Base-by-base conservation (phyloP, 306 rosid species). In the Delonix regia region DNA sequence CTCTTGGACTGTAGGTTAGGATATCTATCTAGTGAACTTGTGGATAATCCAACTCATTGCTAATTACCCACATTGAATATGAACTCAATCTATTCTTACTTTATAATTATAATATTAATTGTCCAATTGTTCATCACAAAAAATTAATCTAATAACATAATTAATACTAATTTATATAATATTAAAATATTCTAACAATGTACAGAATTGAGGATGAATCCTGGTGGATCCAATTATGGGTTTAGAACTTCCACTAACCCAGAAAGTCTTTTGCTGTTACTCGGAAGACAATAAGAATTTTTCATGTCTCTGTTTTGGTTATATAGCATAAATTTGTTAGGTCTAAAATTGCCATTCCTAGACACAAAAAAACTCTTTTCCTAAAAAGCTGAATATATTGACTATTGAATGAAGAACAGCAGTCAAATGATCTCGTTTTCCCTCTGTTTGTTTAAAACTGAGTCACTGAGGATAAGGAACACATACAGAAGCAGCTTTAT, bases 161-260 rank as follows among this genome's bases (percentile, higher is more conserved):
- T n/a, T n/a, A n/a, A n/a, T n/a, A n/a, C n/a, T n/a, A n/a, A n/a
- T n/a, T n/a, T n/a, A n/a, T n/a, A n/a, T n/a, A n/a, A n/a, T n/a
- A n/a, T n/a, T n/a, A n/a, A n/a, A n/a, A n/a, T n/a, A n/a, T n/a
- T n/a, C n/a, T n/a, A n/a, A n/a, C n/a, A 24, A 24, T 10, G 4
- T 57, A 12, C 34, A 25, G 24, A 65, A 36, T 65, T 65, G 49
- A 38, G 71, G 9, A 65, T 19, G 49, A 36, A 19, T 69, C 42
- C 80, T 67, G 61, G 33, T 48, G 71, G 57, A 63, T 61, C 65
- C 51, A 52, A 41, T 25, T 68, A 57, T 41, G 64, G 69, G 34
- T 44, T 28, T 30, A 53, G 24, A 52, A 51, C 51, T 53, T 12
- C 51, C 22, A 33, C 69, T 64, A 12, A 51, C 78, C 41, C 7